phyloP scores from a whole-genome alignment of 345 rosid genomes.

The Boechera divaricarpa region DNA sequence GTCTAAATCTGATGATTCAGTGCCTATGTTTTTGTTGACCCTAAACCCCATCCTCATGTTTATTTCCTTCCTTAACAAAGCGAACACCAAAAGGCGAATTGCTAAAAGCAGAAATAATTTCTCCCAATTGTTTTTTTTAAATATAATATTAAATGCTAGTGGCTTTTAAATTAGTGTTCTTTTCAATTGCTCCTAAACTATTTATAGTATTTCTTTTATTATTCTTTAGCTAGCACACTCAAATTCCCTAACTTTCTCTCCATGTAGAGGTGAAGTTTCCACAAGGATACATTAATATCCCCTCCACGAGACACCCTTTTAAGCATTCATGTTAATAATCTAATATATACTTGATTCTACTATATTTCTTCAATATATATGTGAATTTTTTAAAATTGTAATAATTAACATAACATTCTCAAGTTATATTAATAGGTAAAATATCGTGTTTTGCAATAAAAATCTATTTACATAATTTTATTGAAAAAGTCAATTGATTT shows the following conservation, averaged over 20 bases:
- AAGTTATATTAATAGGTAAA: background rate
- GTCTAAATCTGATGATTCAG: slow-evolving; percentile 17
- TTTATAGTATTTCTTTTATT: slow-evolving; percentile 2
- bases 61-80: slow-evolving; percentile 44
- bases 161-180: slow-evolving; percentile 32
- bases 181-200: slow-evolving; percentile 22
- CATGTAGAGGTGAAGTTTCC: slow-evolving; percentile 9
- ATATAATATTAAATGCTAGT: slow-evolving; percentile 10
- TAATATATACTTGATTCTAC: background rate
- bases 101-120: slow-evolving; percentile 42
- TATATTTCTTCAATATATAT: background rate
- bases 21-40: slow-evolving; percentile 34
- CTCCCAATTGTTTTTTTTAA: background rate
- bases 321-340: background rate
- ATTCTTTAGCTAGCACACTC: slow-evolving; percentile 37
- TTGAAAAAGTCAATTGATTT: too few species aligned
- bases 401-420: background rate
- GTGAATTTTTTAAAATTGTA: background rate
- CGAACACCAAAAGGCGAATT: slow-evolving; percentile 32
- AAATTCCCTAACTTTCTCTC: slow-evolving; percentile 18
- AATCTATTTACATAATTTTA: background rate
- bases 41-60: slow-evolving; percentile 46
- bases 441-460: background rate
- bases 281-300: background rate
- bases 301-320: background rate